Conservation (phyloP, 495 filamentous ascomycete species). For the Penicillium mononematosum region DNA sequence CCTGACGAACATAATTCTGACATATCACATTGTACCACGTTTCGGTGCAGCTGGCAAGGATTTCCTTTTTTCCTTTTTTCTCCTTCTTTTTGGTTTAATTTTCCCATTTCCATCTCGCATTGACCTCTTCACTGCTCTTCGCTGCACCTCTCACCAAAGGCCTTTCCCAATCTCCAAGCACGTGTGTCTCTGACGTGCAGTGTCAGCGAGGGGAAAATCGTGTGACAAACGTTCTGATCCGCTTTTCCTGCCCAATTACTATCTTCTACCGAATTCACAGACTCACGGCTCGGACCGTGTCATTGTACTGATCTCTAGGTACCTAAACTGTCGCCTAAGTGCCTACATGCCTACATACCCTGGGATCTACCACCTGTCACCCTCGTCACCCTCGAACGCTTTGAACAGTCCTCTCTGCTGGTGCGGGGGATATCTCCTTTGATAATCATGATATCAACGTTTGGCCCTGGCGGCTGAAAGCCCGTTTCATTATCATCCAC, state of each 20-base stretch:
- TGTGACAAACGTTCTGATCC: slow-evolving; percentile 23
- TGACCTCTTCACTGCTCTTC: neutral
- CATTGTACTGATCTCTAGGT: slow-evolving; percentile 2
- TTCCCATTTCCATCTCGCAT: neutral
- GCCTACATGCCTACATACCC: neutral
- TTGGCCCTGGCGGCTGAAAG: slow-evolving; percentile 20
- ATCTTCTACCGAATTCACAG: neutral
- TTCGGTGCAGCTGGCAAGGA: slow-evolving; percentile 31
- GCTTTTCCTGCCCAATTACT: slow-evolving; percentile 21
- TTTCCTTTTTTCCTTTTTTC: neutral
- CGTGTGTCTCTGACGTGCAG: slow-evolving; percentile 19
- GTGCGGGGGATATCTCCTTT: slow-evolving; percentile 6
- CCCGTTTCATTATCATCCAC: slow-evolving; percentile 24
- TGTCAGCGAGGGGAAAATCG: slow-evolving; percentile 9
- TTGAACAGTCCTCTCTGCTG: neutral
- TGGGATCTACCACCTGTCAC: neutral
- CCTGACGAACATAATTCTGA: neutral
- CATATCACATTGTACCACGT: slow-evolving; percentile 35
- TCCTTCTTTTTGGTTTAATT: neutral
- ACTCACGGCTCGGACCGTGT: slow-evolving; percentile 29
- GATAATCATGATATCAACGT: slow-evolving; percentile 22
- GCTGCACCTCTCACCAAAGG: neutral
- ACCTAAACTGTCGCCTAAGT: slow-evolving; percentile 1
- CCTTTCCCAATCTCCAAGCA: slow-evolving; percentile 10
- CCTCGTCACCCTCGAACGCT: neutral